phyloP scores from a whole-genome alignment of 2,329 filamentous ascomycete genomes.

The Apiospora koreana region DNA sequence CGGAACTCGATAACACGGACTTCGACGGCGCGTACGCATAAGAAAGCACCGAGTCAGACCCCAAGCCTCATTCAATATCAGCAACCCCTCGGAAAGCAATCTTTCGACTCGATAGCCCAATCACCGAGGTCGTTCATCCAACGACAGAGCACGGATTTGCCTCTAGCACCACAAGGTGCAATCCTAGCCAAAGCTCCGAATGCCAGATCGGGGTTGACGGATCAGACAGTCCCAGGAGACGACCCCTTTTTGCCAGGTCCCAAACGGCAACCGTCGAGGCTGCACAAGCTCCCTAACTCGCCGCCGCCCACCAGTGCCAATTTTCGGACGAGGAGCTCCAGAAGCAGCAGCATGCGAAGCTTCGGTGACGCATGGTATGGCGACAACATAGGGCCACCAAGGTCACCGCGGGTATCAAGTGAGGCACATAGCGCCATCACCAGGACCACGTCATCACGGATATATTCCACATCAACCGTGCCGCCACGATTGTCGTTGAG shows the following conservation, averaged over 20 bases:
- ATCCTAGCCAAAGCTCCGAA: conserved; percentile 63
- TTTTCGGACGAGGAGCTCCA: conserved; percentile 43
- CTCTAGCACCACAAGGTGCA: conserved; percentile 45
- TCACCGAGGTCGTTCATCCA: conserved; percentile 36
- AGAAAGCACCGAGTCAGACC: conserved; percentile 46
- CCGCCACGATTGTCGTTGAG: conserved; percentile 47
- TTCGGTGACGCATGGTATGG: conserved; percentile 43
- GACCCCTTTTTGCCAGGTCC: conserved; percentile 57
- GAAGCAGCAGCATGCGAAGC: conserved; percentile 47
- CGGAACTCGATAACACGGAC: conserved; percentile 34
- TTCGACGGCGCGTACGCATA: conserved; percentile 37
- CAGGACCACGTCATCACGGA: conserved; percentile 36
- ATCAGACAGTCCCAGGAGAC: conserved; percentile 61
- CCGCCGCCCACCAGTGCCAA: conserved; percentile 33
- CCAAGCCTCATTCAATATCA: conserved; percentile 53
- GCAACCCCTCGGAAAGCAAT: conserved; percentile 28
- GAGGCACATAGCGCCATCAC: conserved; percentile 24
- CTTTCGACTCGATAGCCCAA: conserved; percentile 31
- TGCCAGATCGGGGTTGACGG: conserved; percentile 61
- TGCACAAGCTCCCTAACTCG: conserved; percentile 48
- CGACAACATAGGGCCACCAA: conserved; percentile 28
- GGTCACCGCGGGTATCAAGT: conserved; percentile 37
- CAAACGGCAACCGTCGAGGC: conserved; percentile 54
- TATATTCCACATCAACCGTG: conserved; percentile 45
- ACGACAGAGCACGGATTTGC: conserved; percentile 45